Evolutionary conservation across 371 early-diverging fungal species (phyloP).

Genomic region (Mortierella sp.): DNA sequence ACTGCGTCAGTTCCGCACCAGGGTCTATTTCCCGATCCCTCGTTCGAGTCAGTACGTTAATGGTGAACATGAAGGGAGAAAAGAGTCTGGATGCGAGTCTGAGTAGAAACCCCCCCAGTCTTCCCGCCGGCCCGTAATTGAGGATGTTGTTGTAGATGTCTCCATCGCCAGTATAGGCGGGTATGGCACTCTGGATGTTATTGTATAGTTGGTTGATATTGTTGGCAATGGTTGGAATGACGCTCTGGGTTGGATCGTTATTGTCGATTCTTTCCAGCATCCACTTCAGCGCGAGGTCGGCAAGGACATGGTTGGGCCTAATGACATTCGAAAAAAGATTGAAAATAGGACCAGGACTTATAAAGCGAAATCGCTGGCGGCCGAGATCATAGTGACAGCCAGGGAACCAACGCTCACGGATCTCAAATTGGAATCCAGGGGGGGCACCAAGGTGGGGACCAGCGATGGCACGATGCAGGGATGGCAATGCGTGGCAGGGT

Average conservation of each 20-base stretch:
- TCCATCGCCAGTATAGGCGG: conserved; percentile 8
- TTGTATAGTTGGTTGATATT: not conserved
- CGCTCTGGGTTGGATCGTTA: not conserved
- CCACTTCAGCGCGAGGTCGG: conserved; percentile 24
- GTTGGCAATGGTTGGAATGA: not conserved
- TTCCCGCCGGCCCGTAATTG: conserved; percentile 6
- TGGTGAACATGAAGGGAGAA: too few relatives aligned
- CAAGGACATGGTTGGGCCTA: conserved; percentile 7
- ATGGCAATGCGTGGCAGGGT: conserved; percentile 17
- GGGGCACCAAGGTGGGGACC: not conserved
- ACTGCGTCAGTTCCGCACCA: too few relatives aligned
- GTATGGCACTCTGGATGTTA: not conserved
- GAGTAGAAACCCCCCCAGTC: not conserved
- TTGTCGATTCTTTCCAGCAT: conserved; percentile 18
- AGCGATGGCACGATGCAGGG: not conserved
- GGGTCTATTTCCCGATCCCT: too few relatives aligned
- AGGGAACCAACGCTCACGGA: conserved; percentile 19
- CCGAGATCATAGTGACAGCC: conserved; percentile 25
- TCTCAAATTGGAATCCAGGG: not conserved
- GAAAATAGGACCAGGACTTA: not conserved
- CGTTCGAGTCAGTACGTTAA: too few relatives aligned
- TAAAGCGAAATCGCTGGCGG: conserved; percentile 7
- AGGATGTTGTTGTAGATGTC: conserved; percentile 14
- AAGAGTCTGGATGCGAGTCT: too few relatives aligned
- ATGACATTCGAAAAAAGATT: not conserved